These are phyloP conservation scores for Blumeria graminis DNA, from an alignment of 2,329 filamentous ascomycete species.

Conservation along the genomic window DNA sequence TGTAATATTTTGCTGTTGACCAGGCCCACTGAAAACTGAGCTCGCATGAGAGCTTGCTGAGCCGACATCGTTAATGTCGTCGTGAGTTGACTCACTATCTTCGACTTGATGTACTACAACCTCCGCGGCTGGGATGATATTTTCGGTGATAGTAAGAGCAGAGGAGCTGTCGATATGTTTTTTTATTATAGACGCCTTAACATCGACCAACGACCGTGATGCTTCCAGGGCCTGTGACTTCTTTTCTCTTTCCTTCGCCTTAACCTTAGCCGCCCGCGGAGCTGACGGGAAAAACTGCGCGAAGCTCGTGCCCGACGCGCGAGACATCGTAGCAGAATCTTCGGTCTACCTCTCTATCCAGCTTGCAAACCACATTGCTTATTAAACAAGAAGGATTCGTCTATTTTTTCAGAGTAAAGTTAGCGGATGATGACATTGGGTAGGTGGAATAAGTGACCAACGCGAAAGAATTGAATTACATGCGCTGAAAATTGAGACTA, in stretches of 20 bases:
- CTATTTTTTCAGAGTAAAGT: no score
- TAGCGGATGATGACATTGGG: no score
- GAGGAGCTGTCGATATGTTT: conserved; percentile 13
- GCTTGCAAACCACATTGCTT: no score
- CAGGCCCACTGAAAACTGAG: conserved; percentile 37
- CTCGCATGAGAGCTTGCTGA: conserved; percentile 51
- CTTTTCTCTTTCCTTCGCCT: conserved; percentile 35
- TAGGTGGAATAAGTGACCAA: no score
- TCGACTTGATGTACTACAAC: conserved; percentile 16
- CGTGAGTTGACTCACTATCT: conserved; percentile 32
- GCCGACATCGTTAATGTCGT: conserved; percentile 45
- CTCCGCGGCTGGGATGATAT: conserved; percentile 8
- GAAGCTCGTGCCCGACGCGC: conserved; percentile 52
- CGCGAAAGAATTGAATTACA: no score
- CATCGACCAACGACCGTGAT: conserved; percentile 14
- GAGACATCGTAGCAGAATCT: conserved; percentile 41
- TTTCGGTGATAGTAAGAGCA: conserved; percentile 10
- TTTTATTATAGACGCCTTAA: conserved; percentile 14
- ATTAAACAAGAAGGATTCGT: no score
- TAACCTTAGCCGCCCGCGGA: conserved; percentile 29
- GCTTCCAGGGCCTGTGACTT: conserved; percentile 18
- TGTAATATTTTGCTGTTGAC: conserved; percentile 10
- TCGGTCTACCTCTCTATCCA: conserved; percentile 10
- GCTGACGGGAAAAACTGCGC: conserved; percentile 70
- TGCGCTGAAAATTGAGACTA: no score